phyloP scores from a whole-genome alignment of 2,329 filamentous ascomycete species.

The Reticulascus tulasneorum region DNA sequence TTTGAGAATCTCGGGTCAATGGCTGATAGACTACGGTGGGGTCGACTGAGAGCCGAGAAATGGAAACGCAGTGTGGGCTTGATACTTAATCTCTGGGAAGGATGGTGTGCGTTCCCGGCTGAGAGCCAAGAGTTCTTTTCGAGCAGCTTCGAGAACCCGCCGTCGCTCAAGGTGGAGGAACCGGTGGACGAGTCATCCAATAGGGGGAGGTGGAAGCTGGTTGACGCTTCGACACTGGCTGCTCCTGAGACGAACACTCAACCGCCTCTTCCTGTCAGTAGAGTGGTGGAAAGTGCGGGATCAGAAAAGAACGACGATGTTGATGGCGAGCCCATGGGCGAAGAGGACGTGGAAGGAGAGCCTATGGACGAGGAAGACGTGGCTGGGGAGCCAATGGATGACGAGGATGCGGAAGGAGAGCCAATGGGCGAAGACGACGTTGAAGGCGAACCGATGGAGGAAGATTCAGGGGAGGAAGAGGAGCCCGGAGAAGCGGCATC shows the following conservation, averaged over 20 bases:
- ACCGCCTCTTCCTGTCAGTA: background rate
- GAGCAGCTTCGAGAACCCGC: slow-evolving; percentile 67
- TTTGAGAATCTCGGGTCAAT: slow-evolving; percentile 75
- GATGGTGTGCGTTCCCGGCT: slow-evolving; percentile 69
- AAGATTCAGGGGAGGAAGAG: slow-evolving; percentile 29
- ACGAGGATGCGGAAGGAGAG: slow-evolving; percentile 35
- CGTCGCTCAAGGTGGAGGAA: slow-evolving; percentile 31
- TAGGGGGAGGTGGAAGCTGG: slow-evolving; percentile 47
- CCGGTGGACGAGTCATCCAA: slow-evolving; percentile 25
- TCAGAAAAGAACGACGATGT: slow-evolving; percentile 31
- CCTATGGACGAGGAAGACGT: slow-evolving; percentile 37
- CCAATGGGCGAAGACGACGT: slow-evolving; percentile 43
- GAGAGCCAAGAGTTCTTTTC: slow-evolving; percentile 70
- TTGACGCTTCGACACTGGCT: slow-evolving; percentile 31
- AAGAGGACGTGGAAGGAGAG: slow-evolving; percentile 46
- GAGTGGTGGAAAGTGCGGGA: slow-evolving; percentile 9
- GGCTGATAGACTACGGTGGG: slow-evolving; percentile 71
- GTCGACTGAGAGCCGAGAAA: slow-evolving; percentile 75
- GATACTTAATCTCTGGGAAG: slow-evolving; percentile 68
- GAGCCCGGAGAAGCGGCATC: slow-evolving; percentile 8
- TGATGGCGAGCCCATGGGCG: slow-evolving; percentile 34
- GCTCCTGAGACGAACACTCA: slow-evolving; percentile 7
- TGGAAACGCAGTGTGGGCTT: slow-evolving; percentile 74
- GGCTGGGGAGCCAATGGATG: slow-evolving; percentile 35
- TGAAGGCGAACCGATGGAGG: slow-evolving; percentile 43